A percentile compares a stretch with the other conserved stretches of the same genome.
Evolutionary conservation across 2,329 filamentous ascomycete species (phyloP).

Genomic region (Huntiella abstrusa): DNA sequence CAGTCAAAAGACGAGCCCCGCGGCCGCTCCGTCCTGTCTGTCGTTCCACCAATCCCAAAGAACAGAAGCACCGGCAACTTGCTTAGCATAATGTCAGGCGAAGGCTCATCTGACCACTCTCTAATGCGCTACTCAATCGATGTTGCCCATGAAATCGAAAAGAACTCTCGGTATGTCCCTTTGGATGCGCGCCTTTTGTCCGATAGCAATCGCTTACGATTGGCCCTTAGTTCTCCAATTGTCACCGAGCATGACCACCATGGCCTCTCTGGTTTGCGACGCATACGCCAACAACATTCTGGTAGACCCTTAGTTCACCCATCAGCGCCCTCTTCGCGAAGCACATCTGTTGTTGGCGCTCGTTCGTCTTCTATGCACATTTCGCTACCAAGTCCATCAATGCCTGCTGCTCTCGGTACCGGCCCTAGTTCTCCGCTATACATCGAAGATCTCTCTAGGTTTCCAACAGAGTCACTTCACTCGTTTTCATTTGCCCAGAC

Average conservation of each 20-base stretch:
- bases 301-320: constrained; percentile 46
- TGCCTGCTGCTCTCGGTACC: constrained; percentile 29
- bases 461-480: constrained; percentile 88
- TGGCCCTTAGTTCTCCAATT: constrained; percentile 48
- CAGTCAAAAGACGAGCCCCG: constrained; percentile 1
- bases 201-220: background rate
- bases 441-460: constrained; percentile 75
- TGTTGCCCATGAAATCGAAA: constrained; percentile 8
- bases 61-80: constrained; percentile 11
- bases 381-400: constrained; percentile 37
- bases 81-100: constrained; percentile 3
- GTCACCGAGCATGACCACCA: constrained; percentile 75
- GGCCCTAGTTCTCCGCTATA: constrained; percentile 56
- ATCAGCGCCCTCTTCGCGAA: constrained; percentile 44
- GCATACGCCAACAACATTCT: constrained; percentile 75
- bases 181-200: background rate
- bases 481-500: constrained; percentile 97
- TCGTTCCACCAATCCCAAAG: constrained; percentile 6
- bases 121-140: constrained; percentile 10
- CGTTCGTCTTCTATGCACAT: constrained; percentile 54
- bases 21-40: background rate
- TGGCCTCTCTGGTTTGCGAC: constrained; percentile 68
- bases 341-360: constrained; percentile 37
- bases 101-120: constrained; percentile 1
- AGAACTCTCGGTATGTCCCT: constrained; percentile 3